These are phyloP conservation scores for Penicillium parvum DNA, from an alignment of 495 filamentous ascomycete genomes.

Conservation along the genomic window DNA sequence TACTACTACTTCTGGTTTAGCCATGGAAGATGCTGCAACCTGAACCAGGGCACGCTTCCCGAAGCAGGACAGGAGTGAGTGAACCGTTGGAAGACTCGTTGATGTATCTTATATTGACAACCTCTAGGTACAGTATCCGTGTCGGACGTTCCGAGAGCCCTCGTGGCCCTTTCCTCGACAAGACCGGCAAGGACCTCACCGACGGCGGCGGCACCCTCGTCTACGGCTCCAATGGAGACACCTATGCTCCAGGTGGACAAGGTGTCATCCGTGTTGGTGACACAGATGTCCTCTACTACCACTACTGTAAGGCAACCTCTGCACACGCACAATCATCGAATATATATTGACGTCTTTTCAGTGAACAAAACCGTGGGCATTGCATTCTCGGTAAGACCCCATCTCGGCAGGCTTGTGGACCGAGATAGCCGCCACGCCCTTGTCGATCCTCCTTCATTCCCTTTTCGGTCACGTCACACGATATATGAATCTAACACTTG, in stretches of 20 bases:
- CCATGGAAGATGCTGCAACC: conserved; percentile 64
- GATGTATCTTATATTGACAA: conserved; percentile 3
- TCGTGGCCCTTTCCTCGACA: conserved; percentile 41
- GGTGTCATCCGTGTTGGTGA: conserved; percentile 33
- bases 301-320: conserved; percentile 34
- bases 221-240: conserved; percentile 44
- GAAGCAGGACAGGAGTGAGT: conserved; percentile 58
- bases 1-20: conserved; percentile 74
- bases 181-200: conserved; percentile 30
- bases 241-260: conserved; percentile 46
- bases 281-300: conserved; percentile 44
- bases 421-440: conserved; percentile 9
- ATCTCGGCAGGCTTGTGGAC: conserved; percentile 13
- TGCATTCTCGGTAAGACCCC: conserved; percentile 32
- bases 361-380: conserved; percentile 41
- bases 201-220: conserved; percentile 41
- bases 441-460: conserved; percentile 20
- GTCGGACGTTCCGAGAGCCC: conserved; percentile 36
- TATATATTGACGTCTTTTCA: conserved; percentile 17
- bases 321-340: neutral
- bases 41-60: conserved; percentile 42
- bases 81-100: neutral
- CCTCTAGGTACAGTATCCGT: conserved; percentile 40
- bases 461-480: neutral
- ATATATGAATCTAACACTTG: conserved; percentile 18